Evolutionary conservation across 306 rosid genomes (phyloP).

Genomic region (Psophocarpus tetragonolobus): DNA sequence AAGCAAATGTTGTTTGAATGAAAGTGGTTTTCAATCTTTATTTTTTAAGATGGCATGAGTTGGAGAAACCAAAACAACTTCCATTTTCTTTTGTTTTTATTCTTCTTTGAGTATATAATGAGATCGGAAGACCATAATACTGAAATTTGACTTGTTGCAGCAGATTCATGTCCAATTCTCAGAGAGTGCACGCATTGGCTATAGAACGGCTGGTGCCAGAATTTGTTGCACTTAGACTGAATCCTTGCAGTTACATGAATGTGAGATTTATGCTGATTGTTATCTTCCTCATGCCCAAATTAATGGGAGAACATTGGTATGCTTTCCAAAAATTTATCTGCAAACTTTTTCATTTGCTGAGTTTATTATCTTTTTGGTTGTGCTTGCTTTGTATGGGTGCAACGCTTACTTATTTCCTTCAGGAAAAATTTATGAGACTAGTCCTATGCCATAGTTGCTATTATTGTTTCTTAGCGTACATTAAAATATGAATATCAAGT

Average conservation of each 20-base stretch:
- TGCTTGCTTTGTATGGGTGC: slow-evolving; percentile 25
- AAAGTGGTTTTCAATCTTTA: slow-evolving; percentile 23
- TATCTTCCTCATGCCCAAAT: slow-evolving; percentile 92
- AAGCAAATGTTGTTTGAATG: neutral
- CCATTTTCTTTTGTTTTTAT: neutral
- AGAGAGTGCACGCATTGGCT: slow-evolving; percentile 67
- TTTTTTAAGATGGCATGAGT: slow-evolving; percentile 13
- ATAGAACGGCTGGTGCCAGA: slow-evolving; percentile 69
- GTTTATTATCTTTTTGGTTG: neutral
- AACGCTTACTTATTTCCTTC: slow-evolving; percentile 5
- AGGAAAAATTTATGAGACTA: slow-evolving; percentile 25
- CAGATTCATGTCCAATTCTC: slow-evolving; percentile 80
- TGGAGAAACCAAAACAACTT: neutral
- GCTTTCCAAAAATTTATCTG: slow-evolving; percentile 30
- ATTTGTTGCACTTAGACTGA: slow-evolving; percentile 58
- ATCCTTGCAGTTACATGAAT: slow-evolving; percentile 64
- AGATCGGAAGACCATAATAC: slow-evolving; percentile 12
- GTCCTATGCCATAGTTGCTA: neutral
- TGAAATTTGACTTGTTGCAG: slow-evolving; percentile 40
- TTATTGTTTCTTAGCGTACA: slow-evolving; percentile 20
- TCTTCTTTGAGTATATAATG: neutral
- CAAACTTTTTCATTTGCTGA: neutral
- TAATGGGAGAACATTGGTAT: slow-evolving; percentile 96
- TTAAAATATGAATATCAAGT: too few species aligned
- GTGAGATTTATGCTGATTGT: slow-evolving; percentile 96